Base-by-base conservation (phyloP, 116 monocot genomes). In the Posidonia oceanica region DNA sequence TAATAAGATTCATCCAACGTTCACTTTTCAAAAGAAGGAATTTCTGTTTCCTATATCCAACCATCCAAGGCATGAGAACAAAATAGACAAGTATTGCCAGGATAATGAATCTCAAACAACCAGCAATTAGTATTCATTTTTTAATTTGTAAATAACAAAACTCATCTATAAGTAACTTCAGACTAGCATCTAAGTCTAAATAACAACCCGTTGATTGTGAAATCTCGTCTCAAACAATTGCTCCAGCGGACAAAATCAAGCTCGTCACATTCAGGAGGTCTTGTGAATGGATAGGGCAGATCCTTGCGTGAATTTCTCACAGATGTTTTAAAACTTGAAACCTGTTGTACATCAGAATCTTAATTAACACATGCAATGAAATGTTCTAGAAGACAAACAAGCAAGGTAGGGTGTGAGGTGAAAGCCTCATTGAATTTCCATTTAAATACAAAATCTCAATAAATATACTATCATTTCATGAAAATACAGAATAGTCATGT, bases 191-290 rank as follows among this genome's bases (percentile, higher is more conserved):
- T 65, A 42, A 10, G 42, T 41, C 60, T 13, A 66, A 72, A 56
- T 55, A 74, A 14, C 66, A 64, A 97, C 97, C 97, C 97, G 44
- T 97, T 97, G 57, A 97, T 87, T 12, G 97, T 97, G 72, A 97
- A 88, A 64, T 97, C 97, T 29, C 92, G 77, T 48, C 72, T 56
- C 66, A 92, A 79, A 79, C 97, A 97, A 72, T 97, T 92, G 59
- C 71, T 87, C 97, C 97, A 97, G 37, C 89, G 84, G 17, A 87
- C 18, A 71, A 84, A 80, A 70, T 97, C 97, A 66, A 80, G 70
- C 39, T 87, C 80, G 70, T 77, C 76, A 69, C 87, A 89, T 58
- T 79, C 69, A 38, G 73, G 74, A 70, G 81, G 80, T 39, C 68
- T 81, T 65, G 40, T 75, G 36, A 78, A 66, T 71, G 55, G 36